Evolutionary conservation across 441 rosid species (phyloP).

Genomic region (Jatropha podagrica): DNA sequence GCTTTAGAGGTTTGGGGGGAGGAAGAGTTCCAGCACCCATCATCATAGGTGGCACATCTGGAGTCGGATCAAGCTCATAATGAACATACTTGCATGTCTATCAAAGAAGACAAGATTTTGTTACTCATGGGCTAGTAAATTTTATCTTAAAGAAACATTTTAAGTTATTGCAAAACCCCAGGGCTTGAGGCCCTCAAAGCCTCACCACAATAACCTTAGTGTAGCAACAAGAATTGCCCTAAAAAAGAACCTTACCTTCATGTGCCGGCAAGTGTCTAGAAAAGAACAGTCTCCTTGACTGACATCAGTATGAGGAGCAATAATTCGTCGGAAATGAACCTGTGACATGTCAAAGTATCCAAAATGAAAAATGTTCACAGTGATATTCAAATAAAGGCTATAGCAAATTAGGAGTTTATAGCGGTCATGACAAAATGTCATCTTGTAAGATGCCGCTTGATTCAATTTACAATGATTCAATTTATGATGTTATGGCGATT

Average conservation of each 20-base stretch:
- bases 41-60: slow-evolving; percentile 61
- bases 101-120: slow-evolving; percentile 24
- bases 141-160: not conserved
- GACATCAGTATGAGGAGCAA: slow-evolving; percentile 93
- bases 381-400: not conserved
- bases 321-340: slow-evolving; percentile 94
- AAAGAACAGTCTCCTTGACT: slow-evolving; percentile 97
- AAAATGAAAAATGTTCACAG: not conserved
- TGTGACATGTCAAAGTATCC: slow-evolving; percentile 22
- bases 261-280: slow-evolving; percentile 99
- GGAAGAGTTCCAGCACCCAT: slow-evolving; percentile 43
- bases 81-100: slow-evolving; percentile 99
- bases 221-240: not conserved
- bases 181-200: not conserved
- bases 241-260: slow-evolving; percentile 63
- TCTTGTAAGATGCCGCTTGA: not conserved
- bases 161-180: not conserved
- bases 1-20: slow-evolving; percentile 70
- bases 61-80: slow-evolving; percentile 91
- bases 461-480: not conserved
- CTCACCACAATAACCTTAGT: no score
- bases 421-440: not conserved
- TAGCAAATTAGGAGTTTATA: not conserved
- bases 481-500: not conserved
- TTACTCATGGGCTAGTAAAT: slow-evolving; percentile 10